These are phyloP conservation scores for Cardamine resedifolia DNA, from an alignment of 345 rosid genomes.

Conservation along the genomic window DNA sequence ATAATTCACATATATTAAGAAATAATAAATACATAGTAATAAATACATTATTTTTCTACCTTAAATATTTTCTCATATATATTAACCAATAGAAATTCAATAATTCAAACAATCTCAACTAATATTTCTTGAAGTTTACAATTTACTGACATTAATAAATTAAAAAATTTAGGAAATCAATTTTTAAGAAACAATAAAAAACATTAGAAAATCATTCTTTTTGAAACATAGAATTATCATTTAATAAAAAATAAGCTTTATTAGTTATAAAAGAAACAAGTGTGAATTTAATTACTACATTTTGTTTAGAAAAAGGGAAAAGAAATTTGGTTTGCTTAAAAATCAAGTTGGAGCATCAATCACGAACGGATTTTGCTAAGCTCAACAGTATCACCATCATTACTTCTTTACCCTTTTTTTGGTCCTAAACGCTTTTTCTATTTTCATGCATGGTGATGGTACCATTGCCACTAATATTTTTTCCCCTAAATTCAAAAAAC, in stretches of 20 bases:
- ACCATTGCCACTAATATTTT: background rate
- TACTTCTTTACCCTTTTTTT: constrained; percentile 7
- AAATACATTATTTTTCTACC: too few relatives aligned
- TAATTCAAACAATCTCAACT: too few relatives aligned
- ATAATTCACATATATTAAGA: too few relatives aligned
- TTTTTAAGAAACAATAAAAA: too few relatives aligned
- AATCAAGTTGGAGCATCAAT: constrained; percentile 24
- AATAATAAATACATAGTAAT: too few relatives aligned
- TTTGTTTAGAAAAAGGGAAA: background rate
- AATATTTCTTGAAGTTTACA: too few relatives aligned
- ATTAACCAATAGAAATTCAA: too few relatives aligned
- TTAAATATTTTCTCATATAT: too few relatives aligned
- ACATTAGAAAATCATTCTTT: too few relatives aligned
- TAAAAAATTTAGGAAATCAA: too few relatives aligned
- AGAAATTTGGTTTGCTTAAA: constrained; percentile 25
- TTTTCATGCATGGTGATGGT: constrained; percentile 9
- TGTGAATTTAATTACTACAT: background rate
- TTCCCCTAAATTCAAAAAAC: background rate
- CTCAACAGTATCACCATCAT: constrained; percentile 26
- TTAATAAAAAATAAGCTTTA: background rate
- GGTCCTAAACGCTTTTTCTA: constrained; percentile 1
- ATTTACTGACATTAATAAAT: too few relatives aligned
- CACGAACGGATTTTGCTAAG: constrained; percentile 21
- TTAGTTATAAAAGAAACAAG: background rate
- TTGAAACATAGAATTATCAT: too few relatives aligned